These are phyloP conservation scores for Cichorium intybus DNA, from an alignment of 140 eudicot species.

Conservation along the genomic window DNA sequence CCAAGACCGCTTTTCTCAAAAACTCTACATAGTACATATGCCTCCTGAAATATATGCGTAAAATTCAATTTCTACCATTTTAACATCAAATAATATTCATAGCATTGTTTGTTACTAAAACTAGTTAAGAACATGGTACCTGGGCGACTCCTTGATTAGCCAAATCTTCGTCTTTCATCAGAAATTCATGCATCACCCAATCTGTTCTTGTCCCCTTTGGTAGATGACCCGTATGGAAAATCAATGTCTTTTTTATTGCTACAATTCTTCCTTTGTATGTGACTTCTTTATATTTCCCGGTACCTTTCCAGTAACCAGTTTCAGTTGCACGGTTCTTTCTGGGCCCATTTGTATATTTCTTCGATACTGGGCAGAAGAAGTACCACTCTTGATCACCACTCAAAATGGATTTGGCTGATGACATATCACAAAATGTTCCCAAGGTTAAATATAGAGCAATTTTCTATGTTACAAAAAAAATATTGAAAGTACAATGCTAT, in stretches of 20 bases:
- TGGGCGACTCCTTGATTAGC: slow-evolving; percentile 47
- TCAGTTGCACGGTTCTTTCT: slow-evolving; percentile 70
- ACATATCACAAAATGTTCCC: not conserved
- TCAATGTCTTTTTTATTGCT: slow-evolving; percentile 62
- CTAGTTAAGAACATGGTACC: slow-evolving; percentile 37
- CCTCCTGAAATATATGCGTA: slow-evolving; percentile 57
- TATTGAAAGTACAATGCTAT: no score
- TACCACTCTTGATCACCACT: slow-evolving; percentile 78
- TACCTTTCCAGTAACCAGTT: slow-evolving; percentile 79
- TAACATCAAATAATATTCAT: not conserved
- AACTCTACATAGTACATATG: slow-evolving; percentile 55
- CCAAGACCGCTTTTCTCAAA: slow-evolving; percentile 74
- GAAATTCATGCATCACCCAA: slow-evolving; percentile 86
- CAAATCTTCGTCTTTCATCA: slow-evolving; percentile 45
- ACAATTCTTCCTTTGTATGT: slow-evolving; percentile 36
- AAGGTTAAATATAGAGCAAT: no score
- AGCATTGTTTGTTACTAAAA: not conserved
- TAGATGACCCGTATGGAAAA: slow-evolving; percentile 69
- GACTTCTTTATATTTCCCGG: slow-evolving; percentile 72
- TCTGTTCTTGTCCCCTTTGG: slow-evolving; percentile 75
- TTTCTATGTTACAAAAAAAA: no score
- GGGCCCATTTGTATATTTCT: slow-evolving; percentile 58
- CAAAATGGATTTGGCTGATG: slow-evolving; percentile 53
- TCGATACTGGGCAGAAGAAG: slow-evolving; percentile 76
- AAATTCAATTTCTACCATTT: no score